Conservation (phyloP, 148 eudicot genomes). For the Rhododendron williamsianum region DNA sequence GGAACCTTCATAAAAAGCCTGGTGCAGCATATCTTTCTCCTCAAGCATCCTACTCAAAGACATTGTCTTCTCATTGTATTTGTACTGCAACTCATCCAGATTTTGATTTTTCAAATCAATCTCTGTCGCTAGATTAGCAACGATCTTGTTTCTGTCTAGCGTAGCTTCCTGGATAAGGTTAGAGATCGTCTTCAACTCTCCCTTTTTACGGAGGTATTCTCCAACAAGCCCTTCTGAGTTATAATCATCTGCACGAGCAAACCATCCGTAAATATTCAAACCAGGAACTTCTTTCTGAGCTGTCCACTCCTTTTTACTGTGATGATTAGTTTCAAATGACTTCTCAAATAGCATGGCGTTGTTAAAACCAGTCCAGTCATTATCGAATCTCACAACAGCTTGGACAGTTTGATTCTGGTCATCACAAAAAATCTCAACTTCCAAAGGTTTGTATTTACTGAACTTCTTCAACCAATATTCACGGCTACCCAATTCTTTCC, state of each 20-base stretch:
- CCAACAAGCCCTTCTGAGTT: conserved; percentile 46
- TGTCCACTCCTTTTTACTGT: conserved; percentile 62
- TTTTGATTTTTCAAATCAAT: conserved; percentile 46
- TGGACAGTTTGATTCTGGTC: conserved; percentile 28
- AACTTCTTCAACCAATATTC: conserved; percentile 43
- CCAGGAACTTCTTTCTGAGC: conserved; percentile 23
- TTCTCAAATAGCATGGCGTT: conserved; percentile 74
- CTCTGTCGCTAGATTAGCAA: conserved; percentile 45
- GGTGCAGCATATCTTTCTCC: conserved; percentile 55
- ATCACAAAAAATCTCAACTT: conserved; percentile 38
- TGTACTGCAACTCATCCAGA: conserved; percentile 43
- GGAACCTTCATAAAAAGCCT: conserved; percentile 52
- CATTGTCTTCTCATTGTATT: conserved; percentile 47
- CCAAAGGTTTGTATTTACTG: conserved; percentile 45
- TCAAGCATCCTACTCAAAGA: conserved; percentile 48
- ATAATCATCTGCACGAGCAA: conserved; percentile 71
- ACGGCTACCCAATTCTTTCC: conserved; percentile 24
- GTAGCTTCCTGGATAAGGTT: conserved; percentile 41
- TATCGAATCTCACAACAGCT: conserved; percentile 55
- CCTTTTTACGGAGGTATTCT: conserved; percentile 46
- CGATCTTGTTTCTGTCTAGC: conserved; percentile 25
- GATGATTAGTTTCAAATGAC: conserved; percentile 47
- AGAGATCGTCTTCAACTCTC: conserved; percentile 51
- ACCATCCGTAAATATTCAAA: conserved; percentile 64
- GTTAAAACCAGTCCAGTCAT: conserved; percentile 54